Percentiles rank a stretch among this genome's conserved stretches.
These are phyloP conservation scores for Claviceps sp. DNA, from an alignment of 2,329 filamentous ascomycete genomes.

Conservation along the genomic window DNA sequence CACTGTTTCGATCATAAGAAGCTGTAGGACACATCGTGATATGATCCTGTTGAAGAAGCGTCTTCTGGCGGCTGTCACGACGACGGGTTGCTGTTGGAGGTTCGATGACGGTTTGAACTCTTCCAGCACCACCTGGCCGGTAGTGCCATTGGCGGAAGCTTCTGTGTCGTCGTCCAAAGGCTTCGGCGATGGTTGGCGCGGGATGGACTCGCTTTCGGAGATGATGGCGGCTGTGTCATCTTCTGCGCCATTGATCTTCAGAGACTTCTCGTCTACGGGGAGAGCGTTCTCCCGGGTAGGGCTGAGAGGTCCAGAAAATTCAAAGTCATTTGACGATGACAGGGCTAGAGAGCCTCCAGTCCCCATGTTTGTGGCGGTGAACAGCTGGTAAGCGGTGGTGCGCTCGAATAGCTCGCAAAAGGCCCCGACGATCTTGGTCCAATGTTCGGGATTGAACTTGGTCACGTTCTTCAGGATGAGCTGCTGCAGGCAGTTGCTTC, in stretches of 20 bases:
- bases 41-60: slow-evolving; percentile 99
- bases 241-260: slow-evolving; percentile 46
- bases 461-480: slow-evolving; percentile 91
- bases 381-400: slow-evolving; percentile 89
- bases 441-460: slow-evolving; percentile 79
- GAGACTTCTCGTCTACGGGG: slow-evolving; percentile 37
- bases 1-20: slow-evolving; percentile 98
- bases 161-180: slow-evolving; percentile 22
- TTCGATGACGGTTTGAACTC: slow-evolving; percentile 72
- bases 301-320: slow-evolving; percentile 34
- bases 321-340: slow-evolving; percentile 35
- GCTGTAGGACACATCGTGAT: slow-evolving; percentile 89
- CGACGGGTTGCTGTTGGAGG: slow-evolving; percentile 75
- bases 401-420: slow-evolving; percentile 93
- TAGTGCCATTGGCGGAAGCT: slow-evolving; percentile 16
- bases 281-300: slow-evolving; percentile 23
- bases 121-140: slow-evolving; percentile 46
- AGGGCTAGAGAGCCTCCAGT: slow-evolving; percentile 38
- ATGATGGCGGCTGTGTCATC: slow-evolving; percentile 18
- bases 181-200: slow-evolving; percentile 15
- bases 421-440: slow-evolving; percentile 85
- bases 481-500: slow-evolving; percentile 95
- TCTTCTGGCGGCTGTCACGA: slow-evolving; percentile 82
- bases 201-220: slow-evolving; percentile 21
- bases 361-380: slow-evolving; percentile 61